These are phyloP conservation scores for Talaromyces ruber DNA, from an alignment of 495 filamentous ascomycete species.

Conservation along the genomic window DNA sequence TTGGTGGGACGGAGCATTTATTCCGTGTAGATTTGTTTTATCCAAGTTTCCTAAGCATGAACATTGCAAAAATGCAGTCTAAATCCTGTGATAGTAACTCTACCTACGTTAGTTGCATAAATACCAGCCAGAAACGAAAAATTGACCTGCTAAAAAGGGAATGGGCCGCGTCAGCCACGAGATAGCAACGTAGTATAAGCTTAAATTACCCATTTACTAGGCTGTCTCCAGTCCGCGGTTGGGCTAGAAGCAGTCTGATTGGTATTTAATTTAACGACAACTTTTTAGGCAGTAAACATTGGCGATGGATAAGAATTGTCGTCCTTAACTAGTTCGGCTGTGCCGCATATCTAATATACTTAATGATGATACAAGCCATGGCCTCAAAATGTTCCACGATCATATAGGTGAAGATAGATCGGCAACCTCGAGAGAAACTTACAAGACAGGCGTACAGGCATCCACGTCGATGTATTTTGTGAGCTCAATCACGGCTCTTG, in stretches of 20 bases:
- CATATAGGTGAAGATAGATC: too few species aligned
- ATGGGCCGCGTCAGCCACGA: neutral
- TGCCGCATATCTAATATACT: too few species aligned
- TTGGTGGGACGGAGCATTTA: neutral
- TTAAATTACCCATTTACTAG: neutral
- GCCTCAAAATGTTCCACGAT: too few species aligned
- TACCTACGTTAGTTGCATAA: neutral
- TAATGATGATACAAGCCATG: too few species aligned
- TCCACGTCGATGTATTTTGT: too few species aligned
- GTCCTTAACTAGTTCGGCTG: neutral
- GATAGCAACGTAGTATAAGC: slow-evolving; percentile 1
- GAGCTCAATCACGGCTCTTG: too few species aligned
- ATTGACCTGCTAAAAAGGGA: neutral
- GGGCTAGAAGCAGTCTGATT: neutral
- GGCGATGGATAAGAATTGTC: neutral
- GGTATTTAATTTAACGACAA: neutral
- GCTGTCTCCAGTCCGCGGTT: neutral
- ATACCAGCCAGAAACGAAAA: neutral
- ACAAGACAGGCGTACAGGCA: too few species aligned
- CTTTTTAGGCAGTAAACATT: neutral
- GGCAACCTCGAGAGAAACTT: too few species aligned
- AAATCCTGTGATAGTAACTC: neutral
- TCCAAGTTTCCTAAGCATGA: neutral
- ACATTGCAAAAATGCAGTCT: neutral
- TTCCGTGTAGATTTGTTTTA: neutral